Percentiles rank a stretch among this genome's conserved stretches.
These are phyloP conservation scores for Hemisphaericaspora subhashii DNA, from an alignment of 1,139 yeast species.

Conservation along the genomic window DNA sequence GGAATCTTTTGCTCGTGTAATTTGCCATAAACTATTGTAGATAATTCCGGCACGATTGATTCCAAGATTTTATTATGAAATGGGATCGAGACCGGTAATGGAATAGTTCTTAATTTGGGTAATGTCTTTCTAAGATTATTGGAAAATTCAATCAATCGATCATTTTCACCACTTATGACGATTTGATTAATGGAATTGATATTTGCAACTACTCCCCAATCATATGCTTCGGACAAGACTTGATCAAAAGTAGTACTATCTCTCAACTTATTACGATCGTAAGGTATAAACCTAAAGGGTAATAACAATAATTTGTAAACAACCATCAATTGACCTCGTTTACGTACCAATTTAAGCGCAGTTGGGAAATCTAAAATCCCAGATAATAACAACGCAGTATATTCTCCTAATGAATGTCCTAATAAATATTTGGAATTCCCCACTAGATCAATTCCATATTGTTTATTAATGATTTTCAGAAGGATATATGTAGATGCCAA, in stretches of 20 bases:
- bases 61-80: conserved; percentile 48
- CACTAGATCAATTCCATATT: conserved; percentile 24
- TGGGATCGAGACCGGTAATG: conserved; percentile 52
- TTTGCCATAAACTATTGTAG: conserved; percentile 13
- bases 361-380: conserved; percentile 39
- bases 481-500: conserved; percentile 47
- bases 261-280: too few species aligned
- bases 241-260: conserved; percentile 19
- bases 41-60: conserved; percentile 36
- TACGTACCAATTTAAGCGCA: conserved; percentile 49
- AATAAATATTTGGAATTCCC: conserved; percentile 28
- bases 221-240: conserved; percentile 21
- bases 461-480: conserved; percentile 27
- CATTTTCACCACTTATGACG: conserved; percentile 44
- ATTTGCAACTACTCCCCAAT: conserved; percentile 36
- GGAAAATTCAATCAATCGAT: conserved; percentile 17
- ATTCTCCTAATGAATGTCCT: conserved; percentile 65
- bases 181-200: conserved; percentile 43
- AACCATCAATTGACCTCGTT: conserved; percentile 57
- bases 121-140: conserved; percentile 5
- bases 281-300: too few species aligned
- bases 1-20: conserved; percentile 22
- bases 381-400: conserved; percentile 48
- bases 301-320: too few species aligned
- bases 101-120: conserved; percentile 5